Evolutionary conservation across 768 basidiomycete species (phyloP).

Genomic region (Favolaschia claudopus): DNA sequence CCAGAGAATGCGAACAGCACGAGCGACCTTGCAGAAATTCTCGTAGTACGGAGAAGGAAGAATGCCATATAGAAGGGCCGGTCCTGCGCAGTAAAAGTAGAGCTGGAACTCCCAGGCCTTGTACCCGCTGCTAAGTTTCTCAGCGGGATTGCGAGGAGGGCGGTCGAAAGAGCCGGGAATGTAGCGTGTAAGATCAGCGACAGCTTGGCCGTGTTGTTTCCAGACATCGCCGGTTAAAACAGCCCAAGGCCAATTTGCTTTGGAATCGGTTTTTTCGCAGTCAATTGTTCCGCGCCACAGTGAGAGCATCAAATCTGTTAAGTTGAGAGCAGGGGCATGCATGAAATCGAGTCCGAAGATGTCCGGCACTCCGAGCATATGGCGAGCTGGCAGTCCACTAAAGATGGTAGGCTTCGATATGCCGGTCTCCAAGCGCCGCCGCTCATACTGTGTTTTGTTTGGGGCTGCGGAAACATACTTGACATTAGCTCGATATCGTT

Average conservation of each 20-base stretch:
- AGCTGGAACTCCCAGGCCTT: slow-evolving; percentile 33
- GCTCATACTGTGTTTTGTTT: slow-evolving; percentile 34
- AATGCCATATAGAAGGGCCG: slow-evolving; percentile 26
- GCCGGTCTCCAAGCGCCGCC: slow-evolving; percentile 35
- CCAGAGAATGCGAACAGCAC: slow-evolving; percentile 24
- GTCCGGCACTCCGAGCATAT: slow-evolving; percentile 30
- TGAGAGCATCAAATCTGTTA: slow-evolving; percentile 30
- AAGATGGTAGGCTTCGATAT: slow-evolving; percentile 39
- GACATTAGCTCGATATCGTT: slow-evolving; percentile 29
- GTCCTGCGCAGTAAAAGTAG: slow-evolving; percentile 32
- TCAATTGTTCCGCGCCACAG: slow-evolving; percentile 34
- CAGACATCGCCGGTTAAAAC: slow-evolving; percentile 24
- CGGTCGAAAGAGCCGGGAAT: slow-evolving; percentile 33
- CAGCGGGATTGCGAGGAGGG: slow-evolving; percentile 35
- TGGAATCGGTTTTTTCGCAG: slow-evolving; percentile 23
- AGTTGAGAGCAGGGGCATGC: slow-evolving; percentile 36
- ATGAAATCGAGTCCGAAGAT: slow-evolving; percentile 40
- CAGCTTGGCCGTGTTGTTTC: slow-evolving; percentile 30
- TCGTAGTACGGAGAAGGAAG: slow-evolving; percentile 26
- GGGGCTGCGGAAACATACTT: slow-evolving; percentile 21
- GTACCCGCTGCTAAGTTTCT: slow-evolving; percentile 37
- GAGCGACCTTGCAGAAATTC: slow-evolving; percentile 31
- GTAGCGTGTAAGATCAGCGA: slow-evolving; percentile 26
- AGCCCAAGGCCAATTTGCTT: slow-evolving; percentile 30
- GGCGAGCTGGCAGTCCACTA: slow-evolving; percentile 24